These are phyloP conservation scores for Paramecium caudatum DNA, from an alignment of 73 alveolate species.

Conservation along the genomic window DNA sequence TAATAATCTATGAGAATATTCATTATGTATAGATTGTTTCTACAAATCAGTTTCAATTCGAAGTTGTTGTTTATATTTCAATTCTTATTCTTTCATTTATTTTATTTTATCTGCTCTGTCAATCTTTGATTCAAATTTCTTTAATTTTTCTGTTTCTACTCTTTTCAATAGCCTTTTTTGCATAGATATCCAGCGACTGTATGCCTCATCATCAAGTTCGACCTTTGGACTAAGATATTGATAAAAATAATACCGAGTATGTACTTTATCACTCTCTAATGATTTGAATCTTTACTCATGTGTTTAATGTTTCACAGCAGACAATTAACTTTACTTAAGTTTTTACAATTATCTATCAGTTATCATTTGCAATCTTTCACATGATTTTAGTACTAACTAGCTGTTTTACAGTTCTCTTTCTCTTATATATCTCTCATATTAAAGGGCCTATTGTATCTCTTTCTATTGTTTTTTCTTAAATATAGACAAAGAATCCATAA, in stretches of 20 bases:
- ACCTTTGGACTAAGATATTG: neutral
- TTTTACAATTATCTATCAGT: slow-evolving; percentile 21
- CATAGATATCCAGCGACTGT: neutral
- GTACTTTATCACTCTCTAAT: neutral
- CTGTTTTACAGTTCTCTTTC: neutral
- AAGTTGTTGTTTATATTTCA: neutral
- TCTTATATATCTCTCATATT: neutral
- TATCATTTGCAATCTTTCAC: slow-evolving; percentile 13
- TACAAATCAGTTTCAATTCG: neutral
- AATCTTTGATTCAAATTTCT: neutral
- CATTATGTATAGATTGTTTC: neutral
- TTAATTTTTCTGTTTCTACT: neutral
- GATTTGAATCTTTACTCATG: neutral
- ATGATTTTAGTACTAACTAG: neutral
- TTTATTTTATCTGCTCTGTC: neutral
- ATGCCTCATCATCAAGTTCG: neutral
- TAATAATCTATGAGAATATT: neutral
- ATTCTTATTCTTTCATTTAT: neutral
- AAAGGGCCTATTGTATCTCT: neutral
- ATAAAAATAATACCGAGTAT: neutral
- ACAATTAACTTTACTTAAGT: neutral
- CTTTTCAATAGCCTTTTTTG: neutral
- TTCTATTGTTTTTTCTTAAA: neutral
- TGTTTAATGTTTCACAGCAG: neutral
- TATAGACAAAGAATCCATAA: neutral